Conservation (phyloP, 768 basidiomycete genomes). For the Mycena amicta region DNA sequence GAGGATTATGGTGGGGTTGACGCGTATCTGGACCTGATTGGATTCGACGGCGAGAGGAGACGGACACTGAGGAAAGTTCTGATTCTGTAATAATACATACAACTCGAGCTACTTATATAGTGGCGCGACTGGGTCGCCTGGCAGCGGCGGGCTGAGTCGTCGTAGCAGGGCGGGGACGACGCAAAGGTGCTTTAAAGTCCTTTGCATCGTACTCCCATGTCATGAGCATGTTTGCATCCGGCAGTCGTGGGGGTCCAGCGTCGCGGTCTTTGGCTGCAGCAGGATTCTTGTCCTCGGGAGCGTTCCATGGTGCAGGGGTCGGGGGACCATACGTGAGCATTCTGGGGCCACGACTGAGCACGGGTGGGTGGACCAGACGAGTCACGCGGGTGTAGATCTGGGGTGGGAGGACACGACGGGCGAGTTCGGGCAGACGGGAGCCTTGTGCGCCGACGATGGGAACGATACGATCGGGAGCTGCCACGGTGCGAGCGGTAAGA, state of each 20-base stretch:
- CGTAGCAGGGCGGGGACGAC: not conserved
- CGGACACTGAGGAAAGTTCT: conserved; percentile 13
- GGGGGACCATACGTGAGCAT: conserved; percentile 50
- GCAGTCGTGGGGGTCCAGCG: conserved; percentile 39
- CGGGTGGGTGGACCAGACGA: conserved; percentile 66
- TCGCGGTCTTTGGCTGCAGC: conserved; percentile 32
- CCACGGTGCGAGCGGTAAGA: conserved; percentile 44
- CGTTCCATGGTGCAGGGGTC: conserved; percentile 57
- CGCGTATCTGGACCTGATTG: conserved; percentile 20
- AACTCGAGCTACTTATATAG: too few relatives aligned
- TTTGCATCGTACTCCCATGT: conserved; percentile 62
- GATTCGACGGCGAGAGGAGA: conserved; percentile 19
- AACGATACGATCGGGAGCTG: conserved; percentile 52
- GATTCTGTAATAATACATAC: not conserved
- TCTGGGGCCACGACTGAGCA: conserved; percentile 55
- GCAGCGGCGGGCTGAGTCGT: not conserved
- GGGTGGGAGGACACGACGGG: conserved; percentile 66
- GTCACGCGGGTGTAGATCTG: conserved; percentile 61
- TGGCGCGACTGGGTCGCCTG: not conserved
- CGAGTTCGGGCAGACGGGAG: conserved; percentile 67
- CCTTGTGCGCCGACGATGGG: conserved; percentile 66
- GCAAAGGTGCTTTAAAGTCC: conserved; percentile 44
- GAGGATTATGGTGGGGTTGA: conserved; percentile 22
- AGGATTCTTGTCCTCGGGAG: conserved; percentile 37
- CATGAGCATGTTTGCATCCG: conserved; percentile 55